These are phyloP conservation scores for Diaporthe australafricana DNA, from an alignment of 2,329 filamentous ascomycete genomes.

Conservation along the genomic window DNA sequence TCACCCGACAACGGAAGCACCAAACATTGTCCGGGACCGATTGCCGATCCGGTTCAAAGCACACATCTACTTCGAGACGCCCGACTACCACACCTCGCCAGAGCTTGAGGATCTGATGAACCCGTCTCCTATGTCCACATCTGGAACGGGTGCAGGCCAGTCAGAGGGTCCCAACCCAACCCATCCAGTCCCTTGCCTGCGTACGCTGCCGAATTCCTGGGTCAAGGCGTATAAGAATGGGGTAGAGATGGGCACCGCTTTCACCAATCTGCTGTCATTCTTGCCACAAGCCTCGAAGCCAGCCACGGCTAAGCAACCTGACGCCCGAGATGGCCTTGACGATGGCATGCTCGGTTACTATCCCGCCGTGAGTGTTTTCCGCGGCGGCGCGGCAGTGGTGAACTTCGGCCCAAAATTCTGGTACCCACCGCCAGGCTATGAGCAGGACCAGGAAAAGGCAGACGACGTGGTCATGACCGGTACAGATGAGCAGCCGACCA, in stretches of 20 bases:
- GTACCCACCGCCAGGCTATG: conserved; percentile 77
- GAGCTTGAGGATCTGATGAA: conserved; percentile 89
- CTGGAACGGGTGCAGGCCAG: conserved; percentile 54
- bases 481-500: conserved; percentile 45
- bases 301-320: conserved; percentile 68
- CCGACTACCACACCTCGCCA: conserved; percentile 88
- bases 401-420: conserved; percentile 97
- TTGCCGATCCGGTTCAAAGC: conserved; percentile 95
- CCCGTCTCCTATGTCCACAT: conserved; percentile 65
- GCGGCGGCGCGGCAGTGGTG: conserved; percentile 89
- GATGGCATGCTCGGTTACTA: conserved; percentile 97
- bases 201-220: conserved; percentile 86
- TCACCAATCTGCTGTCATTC: conserved; percentile 89
- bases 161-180: conserved; percentile 75
- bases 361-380: conserved; percentile 91
- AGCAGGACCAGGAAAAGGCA: conserved; percentile 50
- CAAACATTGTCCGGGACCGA: conserved; percentile 93
- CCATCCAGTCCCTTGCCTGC: conserved; percentile 79
- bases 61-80: conserved; percentile 93
- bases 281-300: conserved; percentile 88
- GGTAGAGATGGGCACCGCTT: conserved; percentile 84
- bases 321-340: conserved; percentile 87
- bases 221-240: conserved; percentile 97
- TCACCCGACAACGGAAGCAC: conserved; percentile 65
- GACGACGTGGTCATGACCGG: conserved; percentile 62